Evolutionary conservation across 75 land plant genomes (phyloP).

Genomic region (Picea glauca): DNA sequence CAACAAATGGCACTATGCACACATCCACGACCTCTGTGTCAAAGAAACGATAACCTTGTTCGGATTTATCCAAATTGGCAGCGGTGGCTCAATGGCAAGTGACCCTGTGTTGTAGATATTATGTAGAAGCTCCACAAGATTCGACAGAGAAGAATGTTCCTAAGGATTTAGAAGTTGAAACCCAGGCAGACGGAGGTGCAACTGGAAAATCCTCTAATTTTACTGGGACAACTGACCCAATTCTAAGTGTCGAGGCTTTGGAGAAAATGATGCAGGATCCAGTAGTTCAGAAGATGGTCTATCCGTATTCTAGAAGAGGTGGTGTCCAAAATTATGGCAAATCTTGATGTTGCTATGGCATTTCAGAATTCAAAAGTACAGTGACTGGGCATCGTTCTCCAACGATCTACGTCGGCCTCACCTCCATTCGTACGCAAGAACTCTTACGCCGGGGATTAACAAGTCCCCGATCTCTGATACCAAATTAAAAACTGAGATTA

Average conservation of each 20-base stretch:
- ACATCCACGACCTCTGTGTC: too few species aligned
- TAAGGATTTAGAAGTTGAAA: constrained; percentile 7
- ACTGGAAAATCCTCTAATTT: not conserved
- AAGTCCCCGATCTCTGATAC: too few species aligned
- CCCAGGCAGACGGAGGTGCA: not conserved
- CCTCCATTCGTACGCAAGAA: too few species aligned
- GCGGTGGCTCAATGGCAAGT: too few species aligned
- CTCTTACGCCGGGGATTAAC: too few species aligned
- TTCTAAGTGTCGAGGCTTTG: constrained; percentile 69
- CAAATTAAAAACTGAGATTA: too few species aligned
- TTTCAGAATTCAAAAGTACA: constrained; percentile 97
- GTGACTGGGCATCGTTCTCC: too few species aligned
- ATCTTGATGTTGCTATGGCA: constrained; percentile 92
- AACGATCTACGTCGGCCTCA: too few species aligned
- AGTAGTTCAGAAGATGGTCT: constrained; percentile 92
- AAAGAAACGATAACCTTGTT: too few species aligned
- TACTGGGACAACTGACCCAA: constrained; percentile 28
- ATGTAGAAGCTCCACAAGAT: constrained; percentile 28
- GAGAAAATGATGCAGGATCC: constrained; percentile 99
- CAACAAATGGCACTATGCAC: too few species aligned
- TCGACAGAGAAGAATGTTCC: constrained; percentile 23
- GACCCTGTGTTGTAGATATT: constrained; percentile 8
- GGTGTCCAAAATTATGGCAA: constrained; percentile 90
- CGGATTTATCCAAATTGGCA: too few species aligned
- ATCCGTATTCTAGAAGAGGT: constrained; percentile 98